Conservation (phyloP, 805 yeast species). For the Candida bentonensis region DNA sequence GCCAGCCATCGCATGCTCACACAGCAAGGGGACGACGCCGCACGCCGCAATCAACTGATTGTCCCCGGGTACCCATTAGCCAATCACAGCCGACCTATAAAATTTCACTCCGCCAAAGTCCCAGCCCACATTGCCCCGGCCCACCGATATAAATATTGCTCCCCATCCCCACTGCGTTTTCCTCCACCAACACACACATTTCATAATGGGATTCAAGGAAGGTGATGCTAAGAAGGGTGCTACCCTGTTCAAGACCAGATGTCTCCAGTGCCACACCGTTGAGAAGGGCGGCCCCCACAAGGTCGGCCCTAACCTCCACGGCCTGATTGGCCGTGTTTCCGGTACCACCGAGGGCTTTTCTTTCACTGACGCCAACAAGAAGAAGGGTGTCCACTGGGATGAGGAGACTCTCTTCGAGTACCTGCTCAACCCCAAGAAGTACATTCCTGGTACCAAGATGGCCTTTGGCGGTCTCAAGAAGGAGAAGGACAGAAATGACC, state of each 20-base stretch:
- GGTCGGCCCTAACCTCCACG: conserved; percentile 98
- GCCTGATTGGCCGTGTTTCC: conserved; percentile 82
- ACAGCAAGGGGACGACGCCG: too few relatives aligned
- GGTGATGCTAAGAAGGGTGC: conserved; percentile 93
- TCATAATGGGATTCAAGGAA: conserved; percentile 10
- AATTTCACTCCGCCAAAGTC: background rate
- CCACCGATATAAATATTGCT: background rate
- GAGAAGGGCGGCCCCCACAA: conserved; percentile 95
- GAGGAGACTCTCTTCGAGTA: conserved; percentile 86
- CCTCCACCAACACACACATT: background rate
- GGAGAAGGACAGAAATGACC: conserved; percentile 96
- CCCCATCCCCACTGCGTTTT: background rate
- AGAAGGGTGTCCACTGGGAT: conserved; percentile 80
- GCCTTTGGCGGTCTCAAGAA: conserved; percentile 99
- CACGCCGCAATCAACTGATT: too few relatives aligned
- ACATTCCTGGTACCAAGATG: conserved; percentile 99
- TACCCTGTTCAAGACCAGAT: conserved; percentile 94
- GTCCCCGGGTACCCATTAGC: too few relatives aligned
- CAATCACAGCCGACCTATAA: background rate
- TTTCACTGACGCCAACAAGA: conserved; percentile 96
- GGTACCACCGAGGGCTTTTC: conserved; percentile 90
- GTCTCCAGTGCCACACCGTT: conserved; percentile 96
- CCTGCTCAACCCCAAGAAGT: conserved; percentile 99
- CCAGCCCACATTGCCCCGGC: too few relatives aligned
- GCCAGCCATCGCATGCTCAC: too few relatives aligned